A percentile compares a stretch with the other conserved stretches of the same genome.
Evolutionary conservation across 2,329 filamentous ascomycete species (phyloP).

Genomic region (Pseudocercospora pini-densiflorae): DNA sequence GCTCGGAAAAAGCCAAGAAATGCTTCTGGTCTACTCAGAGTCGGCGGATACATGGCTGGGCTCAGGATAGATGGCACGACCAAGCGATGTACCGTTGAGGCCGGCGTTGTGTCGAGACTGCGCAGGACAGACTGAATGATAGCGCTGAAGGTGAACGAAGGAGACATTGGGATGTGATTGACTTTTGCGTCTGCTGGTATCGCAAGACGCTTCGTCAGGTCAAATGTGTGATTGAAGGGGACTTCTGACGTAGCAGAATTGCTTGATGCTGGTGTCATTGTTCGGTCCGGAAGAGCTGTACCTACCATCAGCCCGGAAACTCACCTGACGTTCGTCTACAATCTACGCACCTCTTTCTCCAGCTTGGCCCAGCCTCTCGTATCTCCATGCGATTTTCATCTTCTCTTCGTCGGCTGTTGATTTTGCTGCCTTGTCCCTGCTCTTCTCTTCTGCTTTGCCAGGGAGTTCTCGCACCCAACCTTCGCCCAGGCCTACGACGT

Average conservation of each 20-base stretch:
- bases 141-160: conserved; percentile 65
- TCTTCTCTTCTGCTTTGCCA: conserved; percentile 59
- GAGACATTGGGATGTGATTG: conserved; percentile 63
- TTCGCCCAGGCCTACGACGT: conserved; percentile 80
- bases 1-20: conserved; percentile 81
- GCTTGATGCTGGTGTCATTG: conserved; percentile 15
- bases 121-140: conserved; percentile 66
- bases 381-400: conserved; percentile 99
- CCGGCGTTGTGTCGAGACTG: conserved; percentile 61
- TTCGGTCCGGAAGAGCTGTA: conserved; percentile 37
- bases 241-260: conserved; percentile 17
- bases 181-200: conserved; percentile 47
- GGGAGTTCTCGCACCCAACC: conserved; percentile 84
- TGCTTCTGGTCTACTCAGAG: conserved; percentile 70
- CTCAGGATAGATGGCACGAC: conserved; percentile 85
- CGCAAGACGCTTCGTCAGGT: conserved; percentile 55
- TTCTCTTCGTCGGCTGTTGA: conserved; percentile 61
- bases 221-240: conserved; percentile 58
- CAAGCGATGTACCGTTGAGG: conserved; percentile 74
- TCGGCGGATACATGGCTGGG: conserved; percentile 78
- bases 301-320: conserved; percentile 33
- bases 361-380: conserved; percentile 79
- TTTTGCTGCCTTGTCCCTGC: conserved; percentile 46
- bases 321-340: conserved; percentile 26
- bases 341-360: conserved; percentile 65